A percentile compares a stretch with the other conserved stretches of the same genome.
These are phyloP conservation scores for Solanum pennellii DNA, from an alignment of 257 asterid species.

Conservation along the genomic window DNA sequence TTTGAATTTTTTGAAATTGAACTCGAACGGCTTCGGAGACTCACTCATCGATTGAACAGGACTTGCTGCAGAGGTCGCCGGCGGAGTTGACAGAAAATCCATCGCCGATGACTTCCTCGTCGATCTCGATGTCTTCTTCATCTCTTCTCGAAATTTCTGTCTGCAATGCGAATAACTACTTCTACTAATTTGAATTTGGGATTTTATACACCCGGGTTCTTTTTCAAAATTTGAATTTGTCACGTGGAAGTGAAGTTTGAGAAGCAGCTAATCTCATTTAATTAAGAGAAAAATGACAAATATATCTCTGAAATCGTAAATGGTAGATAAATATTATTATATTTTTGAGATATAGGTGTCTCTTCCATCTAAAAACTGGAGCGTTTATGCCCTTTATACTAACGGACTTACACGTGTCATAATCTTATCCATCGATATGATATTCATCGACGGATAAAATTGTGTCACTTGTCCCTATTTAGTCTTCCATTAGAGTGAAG, in stretches of 20 bases:
- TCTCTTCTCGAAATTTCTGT: conserved; percentile 1
- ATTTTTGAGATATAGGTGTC: too few species aligned
- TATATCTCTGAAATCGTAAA: too few species aligned
- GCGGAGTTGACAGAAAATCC: conserved; percentile 19
- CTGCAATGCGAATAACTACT: not conserved
- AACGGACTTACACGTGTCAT: too few species aligned
- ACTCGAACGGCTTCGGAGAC: conserved; percentile 39
- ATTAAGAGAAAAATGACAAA: too few species aligned
- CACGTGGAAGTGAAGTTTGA: not conserved
- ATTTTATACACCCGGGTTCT: not conserved
- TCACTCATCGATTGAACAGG: conserved; percentile 33
- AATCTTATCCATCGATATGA: too few species aligned
- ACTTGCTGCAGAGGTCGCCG: conserved; percentile 13
- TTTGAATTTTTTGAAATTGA: conserved; percentile 26
- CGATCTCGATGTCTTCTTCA: conserved; percentile 33
- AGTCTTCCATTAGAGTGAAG: too few species aligned
- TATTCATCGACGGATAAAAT: too few species aligned
- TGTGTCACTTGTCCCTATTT: too few species aligned
- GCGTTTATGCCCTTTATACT: too few species aligned
- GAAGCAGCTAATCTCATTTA: not conserved
- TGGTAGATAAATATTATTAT: too few species aligned
- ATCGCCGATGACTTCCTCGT: conserved; percentile 37
- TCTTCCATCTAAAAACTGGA: too few species aligned
- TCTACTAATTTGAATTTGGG: not conserved
- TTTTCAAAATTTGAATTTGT: not conserved